These are phyloP conservation scores for Acrodontium crateriforme DNA, from an alignment of 2,329 filamentous ascomycete genomes.

Conservation along the genomic window DNA sequence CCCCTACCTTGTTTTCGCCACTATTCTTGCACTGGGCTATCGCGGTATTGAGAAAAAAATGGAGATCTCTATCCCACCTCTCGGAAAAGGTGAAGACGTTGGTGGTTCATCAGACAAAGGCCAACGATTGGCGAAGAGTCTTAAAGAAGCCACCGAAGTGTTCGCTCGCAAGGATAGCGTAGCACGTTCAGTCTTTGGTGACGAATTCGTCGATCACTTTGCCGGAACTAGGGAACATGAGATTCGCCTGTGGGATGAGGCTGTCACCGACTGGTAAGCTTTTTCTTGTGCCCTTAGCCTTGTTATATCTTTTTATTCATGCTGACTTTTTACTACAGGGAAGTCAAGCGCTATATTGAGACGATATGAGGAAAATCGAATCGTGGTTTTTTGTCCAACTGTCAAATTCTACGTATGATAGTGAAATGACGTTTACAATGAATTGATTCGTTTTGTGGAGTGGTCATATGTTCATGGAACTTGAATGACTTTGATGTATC, in stretches of 20 bases:
- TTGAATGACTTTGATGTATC: neutral
- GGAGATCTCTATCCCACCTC: slow-evolving; percentile 64
- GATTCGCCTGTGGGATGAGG: slow-evolving; percentile 80
- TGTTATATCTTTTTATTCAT: neutral
- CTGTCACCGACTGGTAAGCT: slow-evolving; percentile 88
- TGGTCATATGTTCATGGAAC: neutral
- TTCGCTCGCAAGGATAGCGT: slow-evolving; percentile 71
- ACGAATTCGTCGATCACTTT: slow-evolving; percentile 93
- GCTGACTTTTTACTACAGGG: slow-evolving; percentile 13
- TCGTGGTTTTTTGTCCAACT: neutral
- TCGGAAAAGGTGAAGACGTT: slow-evolving; percentile 74
- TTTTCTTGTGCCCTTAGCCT: slow-evolving; percentile 7
- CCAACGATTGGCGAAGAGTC: slow-evolving; percentile 62
- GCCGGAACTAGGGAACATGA: slow-evolving; percentile 88
- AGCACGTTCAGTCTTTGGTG: slow-evolving; percentile 84
- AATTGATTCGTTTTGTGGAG: neutral
- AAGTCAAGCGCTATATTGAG: slow-evolving; percentile 26
- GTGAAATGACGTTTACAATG: neutral
- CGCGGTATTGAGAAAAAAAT: slow-evolving; percentile 87
- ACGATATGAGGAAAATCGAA: slow-evolving; percentile 15
- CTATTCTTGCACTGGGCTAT: slow-evolving; percentile 79
- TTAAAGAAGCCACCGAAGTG: slow-evolving; percentile 69
- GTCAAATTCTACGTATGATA: neutral
- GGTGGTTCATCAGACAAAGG: slow-evolving; percentile 60
- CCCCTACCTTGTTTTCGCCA: slow-evolving; percentile 71